phyloP scores from a whole-genome alignment of 768 basidiomycete species.

The Guyanaporus albipodus region DNA sequence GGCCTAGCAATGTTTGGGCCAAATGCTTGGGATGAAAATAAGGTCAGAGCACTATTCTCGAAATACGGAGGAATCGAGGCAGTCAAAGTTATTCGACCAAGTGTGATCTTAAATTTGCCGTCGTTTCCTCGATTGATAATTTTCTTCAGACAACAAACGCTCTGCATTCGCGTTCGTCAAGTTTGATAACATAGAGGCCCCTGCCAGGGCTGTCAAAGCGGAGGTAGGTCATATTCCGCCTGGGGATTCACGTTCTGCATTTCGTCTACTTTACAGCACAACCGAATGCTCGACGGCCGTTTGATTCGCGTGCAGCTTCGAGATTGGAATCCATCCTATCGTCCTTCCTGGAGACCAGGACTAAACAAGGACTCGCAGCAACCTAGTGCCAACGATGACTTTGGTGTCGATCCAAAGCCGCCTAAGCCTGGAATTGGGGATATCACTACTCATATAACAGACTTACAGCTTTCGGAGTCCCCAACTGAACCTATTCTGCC shows the following conservation, averaged over 20 bases:
- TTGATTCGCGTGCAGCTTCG: slow-evolving; percentile 73
- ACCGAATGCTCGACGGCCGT: slow-evolving; percentile 63
- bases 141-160: slow-evolving; percentile 48
- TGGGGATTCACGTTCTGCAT: slow-evolving; percentile 1
- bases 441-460: slow-evolving; percentile 11
- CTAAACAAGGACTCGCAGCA: slow-evolving; percentile 36
- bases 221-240: slow-evolving; percentile 42
- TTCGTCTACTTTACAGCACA: slow-evolving; percentile 51
- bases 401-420: slow-evolving; percentile 8
- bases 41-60: slow-evolving; percentile 53
- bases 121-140: not conserved
- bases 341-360: slow-evolving; percentile 35
- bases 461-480: slow-evolving; percentile 8
- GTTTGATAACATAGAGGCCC: slow-evolving; percentile 58
- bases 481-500: not conserved
- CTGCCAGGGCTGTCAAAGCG: slow-evolving; percentile 61
- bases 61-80: slow-evolving; percentile 62
- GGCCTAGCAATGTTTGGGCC: slow-evolving; percentile 65
- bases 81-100: slow-evolving; percentile 61
- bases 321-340: slow-evolving; percentile 58
- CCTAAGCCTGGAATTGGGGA: slow-evolving; percentile 5
- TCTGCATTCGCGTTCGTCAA: slow-evolving; percentile 80
- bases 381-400: slow-evolving; percentile 6
- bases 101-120: slow-evolving; percentile 39
- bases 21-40: slow-evolving; percentile 65